Percentiles rank a stretch among this genome's conserved stretches.
These are phyloP conservation scores for Kwoniella botswanensis DNA, from an alignment of 768 basidiomycete genomes.

Conservation along the genomic window DNA sequence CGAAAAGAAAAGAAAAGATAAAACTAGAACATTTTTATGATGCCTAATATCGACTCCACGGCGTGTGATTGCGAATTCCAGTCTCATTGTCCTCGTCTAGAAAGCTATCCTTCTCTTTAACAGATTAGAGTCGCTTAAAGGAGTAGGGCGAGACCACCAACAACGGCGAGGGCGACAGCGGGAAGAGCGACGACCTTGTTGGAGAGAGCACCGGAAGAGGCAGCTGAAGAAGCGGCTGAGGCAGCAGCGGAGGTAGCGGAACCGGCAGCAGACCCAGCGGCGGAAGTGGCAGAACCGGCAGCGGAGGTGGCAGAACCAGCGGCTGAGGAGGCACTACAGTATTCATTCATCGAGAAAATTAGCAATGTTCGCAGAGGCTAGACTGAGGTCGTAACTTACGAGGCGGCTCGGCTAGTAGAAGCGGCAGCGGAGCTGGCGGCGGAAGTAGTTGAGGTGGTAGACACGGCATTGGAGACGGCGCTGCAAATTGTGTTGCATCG, in stretches of 20 bases:
- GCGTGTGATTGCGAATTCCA: too few species aligned
- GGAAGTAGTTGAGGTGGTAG: conserved; percentile 29
- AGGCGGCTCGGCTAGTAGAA: conserved; percentile 12
- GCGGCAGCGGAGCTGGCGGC: conserved; percentile 26
- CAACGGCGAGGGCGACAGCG: conserved; percentile 38
- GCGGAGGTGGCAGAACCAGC: conserved; percentile 25
- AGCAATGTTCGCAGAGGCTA: background rate
- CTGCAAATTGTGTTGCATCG: conserved; percentile 5
- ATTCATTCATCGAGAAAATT: background rate
- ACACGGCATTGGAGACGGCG: conserved; percentile 24
- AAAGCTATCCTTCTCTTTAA: background rate
- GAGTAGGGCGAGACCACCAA: conserved; percentile 46
- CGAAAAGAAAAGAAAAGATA: background rate
- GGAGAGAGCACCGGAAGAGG: conserved; percentile 27
- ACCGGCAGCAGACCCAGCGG: conserved; percentile 28
- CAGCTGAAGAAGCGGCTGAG: conserved; percentile 27
- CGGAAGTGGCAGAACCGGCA: conserved; percentile 32
- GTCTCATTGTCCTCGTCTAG: background rate
- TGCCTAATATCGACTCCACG: background rate
- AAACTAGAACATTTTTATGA: background rate
- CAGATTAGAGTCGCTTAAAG: conserved; percentile 27
- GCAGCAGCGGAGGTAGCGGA: conserved; percentile 26
- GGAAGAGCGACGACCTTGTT: conserved; percentile 39
- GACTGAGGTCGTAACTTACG: conserved; percentile 7
- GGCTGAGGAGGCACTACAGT: conserved; percentile 18